Percentiles rank a stretch among this genome's conserved stretches.
These are phyloP conservation scores for Priceomyces carsonii DNA, from an alignment of 805 yeast species.

Conservation along the genomic window DNA sequence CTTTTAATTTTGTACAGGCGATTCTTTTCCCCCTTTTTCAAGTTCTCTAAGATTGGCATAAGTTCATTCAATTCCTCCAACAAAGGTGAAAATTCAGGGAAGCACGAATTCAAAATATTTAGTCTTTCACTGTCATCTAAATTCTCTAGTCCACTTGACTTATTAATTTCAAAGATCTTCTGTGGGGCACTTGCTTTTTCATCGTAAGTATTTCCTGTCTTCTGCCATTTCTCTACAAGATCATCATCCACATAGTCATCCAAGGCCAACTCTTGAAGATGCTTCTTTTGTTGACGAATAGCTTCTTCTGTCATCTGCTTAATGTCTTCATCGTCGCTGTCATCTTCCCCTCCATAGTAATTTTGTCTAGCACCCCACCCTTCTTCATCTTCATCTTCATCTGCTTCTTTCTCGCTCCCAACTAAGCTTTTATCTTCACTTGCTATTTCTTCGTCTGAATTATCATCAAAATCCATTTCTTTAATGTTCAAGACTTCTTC, in stretches of 20 bases:
- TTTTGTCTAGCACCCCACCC: conserved; percentile 47
- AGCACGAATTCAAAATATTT: conserved; percentile 56
- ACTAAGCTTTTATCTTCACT: conserved; percentile 28
- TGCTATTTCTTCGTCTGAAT: conserved; percentile 41
- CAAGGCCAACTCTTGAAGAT: conserved; percentile 72
- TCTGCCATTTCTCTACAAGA: conserved; percentile 76
- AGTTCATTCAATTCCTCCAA: conserved; percentile 53
- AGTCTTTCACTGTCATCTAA: conserved; percentile 56
- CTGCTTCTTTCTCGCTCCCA: conserved; percentile 47
- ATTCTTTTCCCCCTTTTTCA: conserved; percentile 16
- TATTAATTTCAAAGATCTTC: conserved; percentile 31
- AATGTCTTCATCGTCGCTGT: conserved; percentile 74
- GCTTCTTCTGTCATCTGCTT: conserved; percentile 87
- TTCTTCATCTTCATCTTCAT: conserved; percentile 29
- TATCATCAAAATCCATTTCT: conserved; percentile 24
- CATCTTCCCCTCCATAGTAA: conserved; percentile 64
- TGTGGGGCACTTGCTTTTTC: conserved; percentile 12
- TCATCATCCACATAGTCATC: conserved; percentile 67
- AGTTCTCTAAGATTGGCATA: conserved; percentile 14
- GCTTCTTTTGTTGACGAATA: conserved; percentile 71
- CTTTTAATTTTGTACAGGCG: conserved; percentile 51
- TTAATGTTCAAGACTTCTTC: conserved; percentile 55
- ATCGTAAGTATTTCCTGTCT: conserved; percentile 51
- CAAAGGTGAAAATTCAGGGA: conserved; percentile 85
- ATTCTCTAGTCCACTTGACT: conserved; percentile 32